Conservation (phyloP, 2,329 filamentous ascomycete species). For the Bipolaris gigantea region DNA sequence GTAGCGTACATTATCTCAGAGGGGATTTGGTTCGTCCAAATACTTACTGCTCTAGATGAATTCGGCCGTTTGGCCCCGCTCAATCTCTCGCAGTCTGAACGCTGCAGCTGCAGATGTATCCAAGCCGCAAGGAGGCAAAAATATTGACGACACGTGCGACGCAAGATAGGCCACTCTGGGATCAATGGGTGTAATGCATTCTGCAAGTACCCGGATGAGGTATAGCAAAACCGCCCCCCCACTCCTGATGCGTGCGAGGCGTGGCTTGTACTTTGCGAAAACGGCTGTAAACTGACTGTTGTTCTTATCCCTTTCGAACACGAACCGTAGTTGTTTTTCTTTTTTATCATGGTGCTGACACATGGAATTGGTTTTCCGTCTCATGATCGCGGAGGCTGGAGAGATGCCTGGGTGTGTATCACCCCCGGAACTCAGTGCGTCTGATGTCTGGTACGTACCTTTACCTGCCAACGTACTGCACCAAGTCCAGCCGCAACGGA, state of each 20-base stretch:
- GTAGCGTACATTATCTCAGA: background rate
- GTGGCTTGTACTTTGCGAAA: background rate
- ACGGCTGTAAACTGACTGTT: background rate
- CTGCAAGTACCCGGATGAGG: background rate
- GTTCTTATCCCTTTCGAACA: background rate
- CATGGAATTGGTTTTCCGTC: background rate
- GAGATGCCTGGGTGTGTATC: background rate
- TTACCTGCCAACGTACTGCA: background rate
- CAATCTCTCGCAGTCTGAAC: slow-evolving; percentile 1
- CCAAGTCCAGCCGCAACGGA: background rate
- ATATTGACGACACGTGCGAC: background rate
- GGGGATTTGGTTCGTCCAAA: background rate
- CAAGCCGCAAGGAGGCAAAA: background rate
- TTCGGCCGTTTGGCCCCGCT: background rate
- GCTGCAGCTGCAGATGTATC: background rate
- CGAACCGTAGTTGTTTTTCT: background rate
- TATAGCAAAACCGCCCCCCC: slow-evolving; percentile 2
- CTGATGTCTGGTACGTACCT: background rate
- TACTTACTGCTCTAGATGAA: background rate
- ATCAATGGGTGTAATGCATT: slow-evolving; percentile 14
- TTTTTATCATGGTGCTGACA: background rate
- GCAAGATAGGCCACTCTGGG: slow-evolving; percentile 1
- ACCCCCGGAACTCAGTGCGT: background rate
- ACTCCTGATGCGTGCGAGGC: background rate
- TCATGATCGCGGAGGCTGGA: background rate